Percentiles rank a stretch among this genome's conserved stretches.
phyloP scores from a whole-genome alignment of 2,329 filamentous ascomycete genomes.

The Cladosporium sp. region DNA sequence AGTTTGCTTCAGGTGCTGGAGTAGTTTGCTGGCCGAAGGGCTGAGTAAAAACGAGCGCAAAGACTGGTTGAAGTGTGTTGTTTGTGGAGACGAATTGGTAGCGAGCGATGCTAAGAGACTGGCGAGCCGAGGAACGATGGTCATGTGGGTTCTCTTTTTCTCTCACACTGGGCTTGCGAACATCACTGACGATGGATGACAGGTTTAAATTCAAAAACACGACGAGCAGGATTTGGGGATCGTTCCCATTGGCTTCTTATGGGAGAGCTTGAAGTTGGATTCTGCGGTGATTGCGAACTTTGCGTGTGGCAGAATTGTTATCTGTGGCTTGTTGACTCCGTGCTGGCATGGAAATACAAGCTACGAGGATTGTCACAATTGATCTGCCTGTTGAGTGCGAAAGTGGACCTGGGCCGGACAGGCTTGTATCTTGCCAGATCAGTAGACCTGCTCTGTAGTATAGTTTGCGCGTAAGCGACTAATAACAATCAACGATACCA shows the following conservation, averaged over 20 bases:
- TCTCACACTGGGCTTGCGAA: neutral
- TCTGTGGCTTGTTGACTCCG: too few species aligned
- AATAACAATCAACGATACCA: too few species aligned
- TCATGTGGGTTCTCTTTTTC: neutral
- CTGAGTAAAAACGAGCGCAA: neutral
- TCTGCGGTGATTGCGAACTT: too few species aligned
- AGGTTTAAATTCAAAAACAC: neutral
- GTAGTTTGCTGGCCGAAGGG: neutral
- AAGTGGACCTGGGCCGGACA: too few species aligned
- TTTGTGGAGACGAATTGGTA: constrained; percentile 2
- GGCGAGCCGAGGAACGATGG: neutral
- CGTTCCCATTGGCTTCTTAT: neutral
- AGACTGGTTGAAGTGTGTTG: constrained; percentile 5
- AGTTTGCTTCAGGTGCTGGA: constrained; percentile 4
- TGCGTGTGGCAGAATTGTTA: too few species aligned
- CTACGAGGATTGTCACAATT: too few species aligned
- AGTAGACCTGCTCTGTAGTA: too few species aligned
- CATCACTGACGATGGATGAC: neutral
- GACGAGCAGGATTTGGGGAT: neutral
- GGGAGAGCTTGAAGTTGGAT: too few species aligned
- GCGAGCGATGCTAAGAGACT: constrained; percentile 8
- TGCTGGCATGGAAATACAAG: too few species aligned
- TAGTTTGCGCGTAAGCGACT: too few species aligned
- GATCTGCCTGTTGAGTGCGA: too few species aligned
- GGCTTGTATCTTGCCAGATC: too few species aligned